phyloP scores from a whole-genome alignment of 495 filamentous ascomycete species.

The Podospora bellae-mahoneyi region DNA sequence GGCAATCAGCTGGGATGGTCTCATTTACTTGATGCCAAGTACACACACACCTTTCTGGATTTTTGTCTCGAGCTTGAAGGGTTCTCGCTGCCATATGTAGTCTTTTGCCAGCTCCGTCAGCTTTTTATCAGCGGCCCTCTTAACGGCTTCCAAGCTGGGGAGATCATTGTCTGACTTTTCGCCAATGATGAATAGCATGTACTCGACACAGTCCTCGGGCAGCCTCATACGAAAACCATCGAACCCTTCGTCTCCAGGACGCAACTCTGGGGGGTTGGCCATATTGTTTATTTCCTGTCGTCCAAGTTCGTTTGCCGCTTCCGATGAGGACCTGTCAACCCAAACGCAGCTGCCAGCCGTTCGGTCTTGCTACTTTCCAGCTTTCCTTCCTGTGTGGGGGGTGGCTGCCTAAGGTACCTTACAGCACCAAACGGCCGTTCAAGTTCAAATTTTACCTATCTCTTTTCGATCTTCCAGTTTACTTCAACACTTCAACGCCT shows the following conservation, averaged over 20 bases:
- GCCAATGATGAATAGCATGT: slow-evolving; percentile 72
- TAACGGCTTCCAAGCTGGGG: slow-evolving; percentile 63
- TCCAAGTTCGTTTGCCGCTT: background rate
- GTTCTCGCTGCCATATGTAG: slow-evolving; percentile 94
- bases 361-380: too few relatives aligned
- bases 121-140: slow-evolving; percentile 61
- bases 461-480: background rate
- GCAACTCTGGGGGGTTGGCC: slow-evolving; percentile 25
- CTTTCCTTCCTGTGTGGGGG: background rate
- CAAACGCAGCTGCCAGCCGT: too few relatives aligned
- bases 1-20: background rate
- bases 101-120: slow-evolving; percentile 63
- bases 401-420: background rate
- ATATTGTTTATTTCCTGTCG: slow-evolving; percentile 13
- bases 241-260: slow-evolving; percentile 46
- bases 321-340: background rate
- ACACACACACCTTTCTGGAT: slow-evolving; percentile 55
- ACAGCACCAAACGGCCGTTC: background rate
- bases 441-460: background rate
- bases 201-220: slow-evolving; percentile 85
- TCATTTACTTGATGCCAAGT: background rate
- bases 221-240: slow-evolving; percentile 68
- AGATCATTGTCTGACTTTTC: slow-evolving; percentile 45
- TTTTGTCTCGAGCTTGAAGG: slow-evolving; percentile 57
- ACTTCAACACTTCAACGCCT: background rate